Evolutionary conservation across 2,329 filamentous ascomycete species (phyloP).

Genomic region (Didymella arachidicola): DNA sequence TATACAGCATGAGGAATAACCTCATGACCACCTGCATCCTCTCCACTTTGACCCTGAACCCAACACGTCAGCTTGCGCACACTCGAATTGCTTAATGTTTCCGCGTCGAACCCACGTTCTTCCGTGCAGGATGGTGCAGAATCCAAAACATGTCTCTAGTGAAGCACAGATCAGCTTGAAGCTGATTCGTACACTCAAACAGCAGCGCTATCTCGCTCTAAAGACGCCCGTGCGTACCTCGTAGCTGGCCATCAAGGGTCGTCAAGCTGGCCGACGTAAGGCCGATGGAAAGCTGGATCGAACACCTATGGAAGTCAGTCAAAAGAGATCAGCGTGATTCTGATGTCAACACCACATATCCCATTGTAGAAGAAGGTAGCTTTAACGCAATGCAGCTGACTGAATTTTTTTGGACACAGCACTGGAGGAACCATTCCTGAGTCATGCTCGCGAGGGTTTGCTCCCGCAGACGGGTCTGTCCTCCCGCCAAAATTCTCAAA

Average conservation of each 20-base stretch:
- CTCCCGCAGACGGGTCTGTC: constrained; percentile 17
- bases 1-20: constrained; percentile 1
- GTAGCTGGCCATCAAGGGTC: constrained; percentile 2
- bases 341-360: background rate
- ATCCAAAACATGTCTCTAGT: constrained; percentile 6
- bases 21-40: background rate
- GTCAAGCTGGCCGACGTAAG: background rate
- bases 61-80: background rate
- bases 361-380: background rate
- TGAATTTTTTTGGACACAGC: background rate
- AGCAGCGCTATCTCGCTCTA: constrained; percentile 3
- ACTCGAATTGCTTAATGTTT: constrained; percentile 7
- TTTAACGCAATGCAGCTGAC: background rate
- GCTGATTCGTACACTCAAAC: background rate
- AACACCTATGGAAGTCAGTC: background rate
- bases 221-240: constrained; percentile 3
- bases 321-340: background rate
- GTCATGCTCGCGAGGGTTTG: background rate
- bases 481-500: constrained; percentile 10
- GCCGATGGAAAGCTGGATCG: background rate
- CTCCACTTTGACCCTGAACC: background rate
- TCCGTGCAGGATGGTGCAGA: constrained; percentile 16
- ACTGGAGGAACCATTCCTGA: background rate
- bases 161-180: constrained; percentile 1
- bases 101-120: constrained; percentile 1